Conservation (phyloP, 306 rosid genomes). For the Prunus fruticosa region DNA sequence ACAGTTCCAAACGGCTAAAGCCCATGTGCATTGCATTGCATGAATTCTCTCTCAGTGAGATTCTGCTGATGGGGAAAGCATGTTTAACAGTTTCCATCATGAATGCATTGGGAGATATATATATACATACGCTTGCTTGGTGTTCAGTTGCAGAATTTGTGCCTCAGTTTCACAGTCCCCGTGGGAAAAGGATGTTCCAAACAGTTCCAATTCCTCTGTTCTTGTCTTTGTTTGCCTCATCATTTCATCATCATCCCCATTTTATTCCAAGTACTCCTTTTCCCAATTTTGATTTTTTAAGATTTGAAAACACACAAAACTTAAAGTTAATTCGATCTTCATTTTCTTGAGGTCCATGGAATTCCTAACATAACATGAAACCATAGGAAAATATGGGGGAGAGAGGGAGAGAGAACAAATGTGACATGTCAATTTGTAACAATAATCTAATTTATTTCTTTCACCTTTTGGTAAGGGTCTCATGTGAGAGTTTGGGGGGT, state of each 20-base stretch:
- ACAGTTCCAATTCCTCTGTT: conserved; percentile 15
- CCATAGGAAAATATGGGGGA: background rate
- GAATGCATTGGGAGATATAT: background rate
- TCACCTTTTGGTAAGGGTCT: conserved; percentile 35
- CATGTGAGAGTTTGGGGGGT: conserved; percentile 36
- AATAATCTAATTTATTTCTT: conserved; percentile 12
- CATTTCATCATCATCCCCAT: background rate
- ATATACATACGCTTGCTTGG: background rate
- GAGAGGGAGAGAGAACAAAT: background rate
- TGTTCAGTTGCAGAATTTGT: conserved; percentile 29
- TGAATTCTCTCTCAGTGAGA: conserved; percentile 22
- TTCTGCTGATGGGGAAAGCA: conserved; percentile 26
- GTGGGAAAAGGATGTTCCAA: conserved; percentile 34
- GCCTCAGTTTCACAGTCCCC: conserved; percentile 8
- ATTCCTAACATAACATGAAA: background rate
- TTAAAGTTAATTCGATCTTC: background rate
- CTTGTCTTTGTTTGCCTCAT: conserved; percentile 15
- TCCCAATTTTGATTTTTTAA: background rate
- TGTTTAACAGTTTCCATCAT: conserved; percentile 30
- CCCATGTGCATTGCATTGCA: conserved; percentile 33
- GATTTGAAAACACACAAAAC: background rate
- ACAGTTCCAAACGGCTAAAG: conserved; percentile 6
- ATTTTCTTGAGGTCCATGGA: background rate
- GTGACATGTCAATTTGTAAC: background rate
- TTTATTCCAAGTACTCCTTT: background rate